Percentiles rank a stretch among this genome's conserved stretches.
Conservation (phyloP, 805 yeast genomes). For the Wickerhamomyces queroliae region DNA sequence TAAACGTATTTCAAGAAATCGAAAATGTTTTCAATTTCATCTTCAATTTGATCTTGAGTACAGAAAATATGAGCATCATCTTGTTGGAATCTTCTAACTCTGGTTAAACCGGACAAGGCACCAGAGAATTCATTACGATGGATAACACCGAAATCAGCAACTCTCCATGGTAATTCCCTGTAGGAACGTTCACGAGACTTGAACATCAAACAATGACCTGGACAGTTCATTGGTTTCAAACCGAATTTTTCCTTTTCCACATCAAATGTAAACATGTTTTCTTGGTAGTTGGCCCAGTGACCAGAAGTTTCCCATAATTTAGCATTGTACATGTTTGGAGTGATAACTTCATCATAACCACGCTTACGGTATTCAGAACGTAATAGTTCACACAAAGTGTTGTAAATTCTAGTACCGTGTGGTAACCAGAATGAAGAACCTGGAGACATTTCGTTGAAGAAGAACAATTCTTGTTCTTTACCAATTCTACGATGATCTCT, state of each 20-base stretch:
- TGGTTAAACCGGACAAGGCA: slow-evolving; percentile 89
- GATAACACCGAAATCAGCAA: slow-evolving; percentile 95
- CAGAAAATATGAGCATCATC: slow-evolving; percentile 99
- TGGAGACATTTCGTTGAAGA: slow-evolving; percentile 95
- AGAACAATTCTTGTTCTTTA: slow-evolving; percentile 90
- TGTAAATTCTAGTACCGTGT: slow-evolving; percentile 97
- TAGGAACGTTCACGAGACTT: slow-evolving; percentile 91
- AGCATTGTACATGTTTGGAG: slow-evolving; percentile 98
- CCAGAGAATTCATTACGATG: slow-evolving; percentile 97
- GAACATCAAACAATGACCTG: slow-evolving; percentile 91
- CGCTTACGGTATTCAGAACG: slow-evolving; percentile 84
- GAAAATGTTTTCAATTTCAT: slow-evolving; percentile 77
- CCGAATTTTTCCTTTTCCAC: slow-evolving; percentile 96
- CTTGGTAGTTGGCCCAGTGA: slow-evolving; percentile 97
- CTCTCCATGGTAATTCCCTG: slow-evolving; percentile 97
- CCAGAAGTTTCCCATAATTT: slow-evolving; percentile 99
- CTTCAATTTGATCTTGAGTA: slow-evolving; percentile 82
- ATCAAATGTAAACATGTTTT: slow-evolving; percentile 94
- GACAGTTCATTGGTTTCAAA: slow-evolving; percentile 91
- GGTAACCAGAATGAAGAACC: slow-evolving; percentile 99
- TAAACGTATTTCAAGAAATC: slow-evolving; percentile 82
- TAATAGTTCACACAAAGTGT: slow-evolving; percentile 73
- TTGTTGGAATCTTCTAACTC: slow-evolving; percentile 98
- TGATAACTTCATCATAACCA: slow-evolving; percentile 97
- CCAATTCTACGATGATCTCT: slow-evolving; percentile 98